These are phyloP conservation scores for Effrenium voratum DNA, from an alignment of 73 alveolate genomes.

Conservation along the genomic window DNA sequence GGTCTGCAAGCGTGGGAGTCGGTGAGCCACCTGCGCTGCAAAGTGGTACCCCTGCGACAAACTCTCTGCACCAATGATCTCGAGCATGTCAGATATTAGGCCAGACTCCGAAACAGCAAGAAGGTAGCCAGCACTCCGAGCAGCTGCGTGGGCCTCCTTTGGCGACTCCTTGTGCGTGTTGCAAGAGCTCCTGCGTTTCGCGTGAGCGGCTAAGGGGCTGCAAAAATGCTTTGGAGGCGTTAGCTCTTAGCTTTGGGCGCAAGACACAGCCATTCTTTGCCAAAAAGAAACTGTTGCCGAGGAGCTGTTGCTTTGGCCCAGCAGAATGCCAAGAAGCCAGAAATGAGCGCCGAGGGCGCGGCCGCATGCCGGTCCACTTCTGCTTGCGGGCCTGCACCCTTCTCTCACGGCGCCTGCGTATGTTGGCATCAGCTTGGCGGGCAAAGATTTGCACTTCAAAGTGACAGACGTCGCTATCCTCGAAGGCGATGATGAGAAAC, in stretches of 20 bases:
- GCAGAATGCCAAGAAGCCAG: not conserved
- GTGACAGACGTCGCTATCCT: not conserved
- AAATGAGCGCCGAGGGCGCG: not conserved
- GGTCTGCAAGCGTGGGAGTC: not conserved
- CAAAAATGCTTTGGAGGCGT: no score
- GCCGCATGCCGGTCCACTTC: not conserved
- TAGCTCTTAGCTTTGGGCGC: no score
- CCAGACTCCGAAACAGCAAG: not conserved
- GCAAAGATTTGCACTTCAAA: constrained; percentile 9
- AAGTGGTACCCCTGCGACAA: not conserved
- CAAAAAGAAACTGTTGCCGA: not conserved
- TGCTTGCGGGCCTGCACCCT: not conserved
- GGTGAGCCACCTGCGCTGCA: not conserved
- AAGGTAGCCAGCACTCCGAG: constrained; percentile 1
- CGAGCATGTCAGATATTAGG: not conserved
- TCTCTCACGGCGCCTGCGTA: not conserved
- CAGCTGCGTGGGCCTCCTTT: not conserved
- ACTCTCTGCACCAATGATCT: constrained; percentile 11
- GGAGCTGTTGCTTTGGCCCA: not conserved
- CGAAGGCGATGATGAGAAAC: not conserved
- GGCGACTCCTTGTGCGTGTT: not conserved
- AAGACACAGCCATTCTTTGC: no score
- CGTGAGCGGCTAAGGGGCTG: no score
- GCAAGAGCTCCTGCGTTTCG: not conserved
- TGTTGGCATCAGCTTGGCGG: not conserved